phyloP scores from a whole-genome alignment of 2,329 filamentous ascomycete genomes.

The Blastomyces parvus region DNA sequence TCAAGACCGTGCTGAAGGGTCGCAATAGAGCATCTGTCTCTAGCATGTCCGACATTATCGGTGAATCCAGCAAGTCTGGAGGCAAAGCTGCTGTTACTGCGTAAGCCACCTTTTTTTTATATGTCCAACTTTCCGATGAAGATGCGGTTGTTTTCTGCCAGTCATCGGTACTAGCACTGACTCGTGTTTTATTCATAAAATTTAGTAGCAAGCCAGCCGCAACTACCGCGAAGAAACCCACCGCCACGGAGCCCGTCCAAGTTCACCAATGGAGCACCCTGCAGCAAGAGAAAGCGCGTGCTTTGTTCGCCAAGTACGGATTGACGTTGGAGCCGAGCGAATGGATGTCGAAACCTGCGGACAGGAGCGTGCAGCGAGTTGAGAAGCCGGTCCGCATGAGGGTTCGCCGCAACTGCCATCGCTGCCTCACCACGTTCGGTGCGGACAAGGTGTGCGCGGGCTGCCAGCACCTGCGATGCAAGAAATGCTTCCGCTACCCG shows the following conservation, averaged over 20 bases:
- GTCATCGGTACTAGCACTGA: background rate
- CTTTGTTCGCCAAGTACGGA: slow-evolving; percentile 40
- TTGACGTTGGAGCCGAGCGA: slow-evolving; percentile 36
- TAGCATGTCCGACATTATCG: slow-evolving; percentile 14
- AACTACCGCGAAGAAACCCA: slow-evolving; percentile 3
- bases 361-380: slow-evolving; percentile 32
- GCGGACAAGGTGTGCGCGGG: slow-evolving; percentile 61
- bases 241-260: slow-evolving; percentile 13
- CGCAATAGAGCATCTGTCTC: slow-evolving; percentile 24
- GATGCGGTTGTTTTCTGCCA: background rate
- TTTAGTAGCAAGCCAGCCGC: slow-evolving; percentile 12
- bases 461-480: slow-evolving; percentile 74
- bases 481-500: slow-evolving; percentile 67
- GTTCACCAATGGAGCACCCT: slow-evolving; percentile 28
- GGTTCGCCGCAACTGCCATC: slow-evolving; percentile 58
- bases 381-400: slow-evolving; percentile 40
- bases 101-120: slow-evolving; percentile 9
- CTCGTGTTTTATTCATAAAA: background rate
- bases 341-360: slow-evolving; percentile 27
- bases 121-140: slow-evolving; percentile 1
- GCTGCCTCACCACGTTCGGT: slow-evolving; percentile 66
- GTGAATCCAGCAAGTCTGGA: slow-evolving; percentile 17
- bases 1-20: slow-evolving; percentile 30
- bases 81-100: slow-evolving; percentile 15
- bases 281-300: slow-evolving; percentile 37